These are phyloP conservation scores for Calonectria crousiana DNA, from an alignment of 2,329 filamentous ascomycete species.

Conservation along the genomic window DNA sequence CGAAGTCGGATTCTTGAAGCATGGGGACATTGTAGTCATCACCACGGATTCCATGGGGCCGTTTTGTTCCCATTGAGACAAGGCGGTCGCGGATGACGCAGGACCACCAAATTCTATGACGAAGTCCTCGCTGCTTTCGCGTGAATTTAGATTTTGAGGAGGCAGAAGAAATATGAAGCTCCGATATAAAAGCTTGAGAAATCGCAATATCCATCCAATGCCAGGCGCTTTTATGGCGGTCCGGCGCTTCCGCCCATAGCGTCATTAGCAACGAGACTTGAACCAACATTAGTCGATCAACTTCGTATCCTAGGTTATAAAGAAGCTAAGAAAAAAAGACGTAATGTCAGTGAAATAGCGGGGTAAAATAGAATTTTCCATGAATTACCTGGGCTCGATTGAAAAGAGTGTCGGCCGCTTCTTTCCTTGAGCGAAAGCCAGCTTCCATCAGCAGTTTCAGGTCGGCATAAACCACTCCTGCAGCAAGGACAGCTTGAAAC, in stretches of 20 bases:
- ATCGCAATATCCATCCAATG: slow-evolving; percentile 98
- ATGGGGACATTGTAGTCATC: slow-evolving; percentile 93
- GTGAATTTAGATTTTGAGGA: slow-evolving; percentile 61
- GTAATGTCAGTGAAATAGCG: background rate
- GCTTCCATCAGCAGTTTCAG: slow-evolving; percentile 78
- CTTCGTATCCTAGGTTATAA: slow-evolving; percentile 94
- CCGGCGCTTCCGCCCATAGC: slow-evolving; percentile 95
- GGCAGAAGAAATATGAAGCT: slow-evolving; percentile 88
- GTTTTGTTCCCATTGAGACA: slow-evolving; percentile 90
- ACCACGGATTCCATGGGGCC: slow-evolving; percentile 89
- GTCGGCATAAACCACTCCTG: slow-evolving; percentile 87
- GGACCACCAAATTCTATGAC: slow-evolving; percentile 97
- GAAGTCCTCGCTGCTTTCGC: slow-evolving; percentile 73
- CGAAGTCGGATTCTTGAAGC: slow-evolving; percentile 85
- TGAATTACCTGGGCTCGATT: slow-evolving; percentile 81
- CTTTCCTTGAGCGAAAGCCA: slow-evolving; percentile 81
- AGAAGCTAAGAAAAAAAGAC: slow-evolving; percentile 63
- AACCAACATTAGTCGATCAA: slow-evolving; percentile 86
- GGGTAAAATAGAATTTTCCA: background rate
- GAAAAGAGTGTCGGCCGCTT: slow-evolving; percentile 87
- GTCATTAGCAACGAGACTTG: slow-evolving; percentile 94
- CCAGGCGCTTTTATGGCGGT: slow-evolving; percentile 97
- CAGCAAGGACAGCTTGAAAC: slow-evolving; percentile 95
- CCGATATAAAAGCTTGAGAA: slow-evolving; percentile 90
- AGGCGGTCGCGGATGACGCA: slow-evolving; percentile 94